These are phyloP conservation scores for Kondoa subrosea DNA, from an alignment of 768 basidiomycete species.

Conservation along the genomic window DNA sequence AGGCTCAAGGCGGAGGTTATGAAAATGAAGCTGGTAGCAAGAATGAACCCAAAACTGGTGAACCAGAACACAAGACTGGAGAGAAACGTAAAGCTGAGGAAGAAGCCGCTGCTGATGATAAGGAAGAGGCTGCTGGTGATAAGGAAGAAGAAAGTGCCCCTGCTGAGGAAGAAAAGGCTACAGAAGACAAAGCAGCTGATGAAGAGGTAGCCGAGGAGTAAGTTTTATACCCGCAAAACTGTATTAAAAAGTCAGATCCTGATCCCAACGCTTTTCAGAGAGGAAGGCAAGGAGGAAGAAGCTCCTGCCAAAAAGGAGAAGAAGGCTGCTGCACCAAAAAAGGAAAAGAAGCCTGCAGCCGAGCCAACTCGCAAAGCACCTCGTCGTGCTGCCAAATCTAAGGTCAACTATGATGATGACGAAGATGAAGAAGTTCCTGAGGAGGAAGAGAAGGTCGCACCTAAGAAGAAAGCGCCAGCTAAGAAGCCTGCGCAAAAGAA, in stretches of 20 bases:
- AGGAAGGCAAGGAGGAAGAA: no score
- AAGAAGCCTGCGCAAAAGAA: slow-evolving; percentile 3
- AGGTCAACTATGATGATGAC: not conserved
- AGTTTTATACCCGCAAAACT: no score
- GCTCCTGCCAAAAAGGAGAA: not conserved
- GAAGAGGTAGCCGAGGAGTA: not conserved
- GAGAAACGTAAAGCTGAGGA: not conserved
- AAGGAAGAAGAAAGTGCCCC: not conserved
- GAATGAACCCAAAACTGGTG: slow-evolving; percentile 2
- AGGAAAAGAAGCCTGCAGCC: not conserved
- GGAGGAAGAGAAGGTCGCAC: not conserved
- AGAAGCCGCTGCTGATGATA: not conserved
- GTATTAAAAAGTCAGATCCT: no score
- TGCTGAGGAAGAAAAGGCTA: no score
- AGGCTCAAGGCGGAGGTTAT: slow-evolving; percentile 2
- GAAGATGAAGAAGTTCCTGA: not conserved
- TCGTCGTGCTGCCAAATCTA: not conserved
- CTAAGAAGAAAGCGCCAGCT: not conserved
- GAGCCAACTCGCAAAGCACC: not conserved
- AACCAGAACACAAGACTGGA: not conserved
- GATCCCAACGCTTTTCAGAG: no score
- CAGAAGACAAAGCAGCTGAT: no score
- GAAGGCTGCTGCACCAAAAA: no score
- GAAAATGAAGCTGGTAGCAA: slow-evolving; percentile 9
- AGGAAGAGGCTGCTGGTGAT: not conserved